Conservation (phyloP, 169 alveolate genomes). For the Babesia caballi region DNA sequence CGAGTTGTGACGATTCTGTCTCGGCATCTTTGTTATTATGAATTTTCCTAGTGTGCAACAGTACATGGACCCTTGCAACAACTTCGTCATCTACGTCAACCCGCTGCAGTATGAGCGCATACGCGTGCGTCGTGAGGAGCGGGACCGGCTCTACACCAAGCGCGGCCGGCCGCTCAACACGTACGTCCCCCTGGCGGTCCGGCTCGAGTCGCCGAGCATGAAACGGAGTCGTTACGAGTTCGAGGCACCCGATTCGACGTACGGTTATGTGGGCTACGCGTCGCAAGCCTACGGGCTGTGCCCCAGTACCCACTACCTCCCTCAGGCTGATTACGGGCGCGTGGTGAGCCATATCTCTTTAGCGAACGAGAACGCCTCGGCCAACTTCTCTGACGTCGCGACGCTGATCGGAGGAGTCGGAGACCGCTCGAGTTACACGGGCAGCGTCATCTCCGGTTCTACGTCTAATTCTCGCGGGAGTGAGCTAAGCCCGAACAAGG, state of each 20-base stretch:
- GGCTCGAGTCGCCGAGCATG: neutral
- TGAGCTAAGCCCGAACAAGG: conserved; percentile 14
- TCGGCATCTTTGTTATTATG: too few species aligned
- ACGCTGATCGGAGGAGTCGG: neutral
- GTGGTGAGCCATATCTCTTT: neutral
- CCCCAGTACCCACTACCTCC: neutral
- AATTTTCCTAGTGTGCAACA: neutral
- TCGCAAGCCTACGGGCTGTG: neutral
- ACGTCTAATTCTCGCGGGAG: conserved; percentile 8
- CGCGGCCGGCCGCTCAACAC: conserved; percentile 34
- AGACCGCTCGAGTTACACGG: neutral
- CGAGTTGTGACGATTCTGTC: too few species aligned
- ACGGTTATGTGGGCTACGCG: neutral
- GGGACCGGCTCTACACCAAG: conserved; percentile 25
- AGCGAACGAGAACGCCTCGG: neutral
- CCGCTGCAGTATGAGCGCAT: conserved; percentile 60
- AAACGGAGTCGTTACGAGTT: conserved; percentile 2
- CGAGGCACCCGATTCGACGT: neutral
- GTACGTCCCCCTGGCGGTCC: conserved; percentile 49
- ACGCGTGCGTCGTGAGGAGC: conserved; percentile 29
- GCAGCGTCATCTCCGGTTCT: conserved; percentile 12
- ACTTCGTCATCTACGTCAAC: conserved; percentile 38
- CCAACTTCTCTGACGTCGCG: conserved; percentile 11
- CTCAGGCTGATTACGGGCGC: neutral
- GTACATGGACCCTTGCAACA: neutral